These are phyloP conservation scores for Apiospora hydei DNA, from an alignment of 2,329 filamentous ascomycete genomes.

Conservation along the genomic window DNA sequence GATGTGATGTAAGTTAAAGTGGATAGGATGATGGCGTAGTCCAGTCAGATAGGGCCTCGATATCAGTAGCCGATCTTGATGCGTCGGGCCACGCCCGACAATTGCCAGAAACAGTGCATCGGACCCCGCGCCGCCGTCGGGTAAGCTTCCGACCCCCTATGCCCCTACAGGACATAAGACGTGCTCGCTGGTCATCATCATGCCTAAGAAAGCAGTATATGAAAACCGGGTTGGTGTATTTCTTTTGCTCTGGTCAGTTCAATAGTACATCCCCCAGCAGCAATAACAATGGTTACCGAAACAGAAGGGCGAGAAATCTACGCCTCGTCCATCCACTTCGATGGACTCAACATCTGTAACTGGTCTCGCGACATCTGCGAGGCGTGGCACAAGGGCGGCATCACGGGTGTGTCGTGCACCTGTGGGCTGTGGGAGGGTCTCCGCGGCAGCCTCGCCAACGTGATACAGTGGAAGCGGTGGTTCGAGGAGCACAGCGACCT, in stretches of 20 bases:
- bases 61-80: not conserved
- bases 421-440: slow-evolving; percentile 50
- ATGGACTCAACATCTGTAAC: slow-evolving; percentile 50
- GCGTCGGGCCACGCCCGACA: not conserved
- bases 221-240: not conserved
- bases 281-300: slow-evolving; percentile 45
- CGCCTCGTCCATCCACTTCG: slow-evolving; percentile 47
- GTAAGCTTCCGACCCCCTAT: not conserved
- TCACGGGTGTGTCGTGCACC: slow-evolving; percentile 50
- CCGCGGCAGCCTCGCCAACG: slow-evolving; percentile 46
- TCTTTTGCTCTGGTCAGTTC: not conserved
- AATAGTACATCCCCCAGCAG: not conserved
- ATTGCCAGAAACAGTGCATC: not conserved
- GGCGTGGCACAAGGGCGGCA: slow-evolving; percentile 47
- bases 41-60: not conserved
- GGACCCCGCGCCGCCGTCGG: not conserved
- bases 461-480: slow-evolving; percentile 52
- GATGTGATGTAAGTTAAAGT: slow-evolving; percentile 5
- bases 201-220: not conserved
- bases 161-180: not conserved
- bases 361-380: slow-evolving; percentile 49
- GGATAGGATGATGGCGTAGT: not conserved
- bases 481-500: slow-evolving; percentile 49
- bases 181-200: not conserved
- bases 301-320: slow-evolving; percentile 46